Percentiles rank a stretch among this genome's conserved stretches.
Conservation (phyloP, 139 green algal genomes). For the Tetradesmus lagerheimii region DNA sequence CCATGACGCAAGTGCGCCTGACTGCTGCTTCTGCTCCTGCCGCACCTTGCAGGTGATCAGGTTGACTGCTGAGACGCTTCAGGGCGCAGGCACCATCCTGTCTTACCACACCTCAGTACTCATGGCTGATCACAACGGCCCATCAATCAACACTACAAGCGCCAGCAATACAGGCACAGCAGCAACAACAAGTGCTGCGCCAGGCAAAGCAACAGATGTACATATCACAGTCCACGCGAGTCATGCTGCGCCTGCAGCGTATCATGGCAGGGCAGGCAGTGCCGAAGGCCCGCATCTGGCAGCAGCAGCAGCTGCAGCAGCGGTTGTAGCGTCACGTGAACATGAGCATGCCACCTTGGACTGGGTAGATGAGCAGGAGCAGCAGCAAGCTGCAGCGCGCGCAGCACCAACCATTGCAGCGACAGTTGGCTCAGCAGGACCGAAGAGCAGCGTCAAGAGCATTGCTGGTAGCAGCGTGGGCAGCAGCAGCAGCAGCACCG, state of each 20-base stretch:
- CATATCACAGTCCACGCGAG: not conserved
- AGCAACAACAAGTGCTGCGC: not conserved
- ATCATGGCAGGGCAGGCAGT: not conserved
- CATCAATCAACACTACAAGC: not conserved
- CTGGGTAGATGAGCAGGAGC: not conserved
- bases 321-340: not conserved
- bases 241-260: not conserved
- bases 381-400: constrained; percentile 5
- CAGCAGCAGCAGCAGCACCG: constrained; percentile 24
- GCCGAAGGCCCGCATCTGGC: not conserved
- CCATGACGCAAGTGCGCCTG: not conserved
- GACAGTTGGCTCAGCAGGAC: not conserved
- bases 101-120: constrained; percentile 40
- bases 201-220: not conserved
- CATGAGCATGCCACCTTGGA: not conserved
- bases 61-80: constrained; percentile 19
- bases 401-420: not conserved
- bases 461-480: not conserved
- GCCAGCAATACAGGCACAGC: not conserved
- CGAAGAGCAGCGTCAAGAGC: not conserved
- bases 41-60: not conserved
- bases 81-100: constrained; percentile 13
- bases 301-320: constrained; percentile 19
- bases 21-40: not conserved
- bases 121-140: constrained; percentile 3